These are phyloP conservation scores for Paramecium primaurelia DNA, from an alignment of 73 alveolate genomes.

Conservation along the genomic window DNA sequence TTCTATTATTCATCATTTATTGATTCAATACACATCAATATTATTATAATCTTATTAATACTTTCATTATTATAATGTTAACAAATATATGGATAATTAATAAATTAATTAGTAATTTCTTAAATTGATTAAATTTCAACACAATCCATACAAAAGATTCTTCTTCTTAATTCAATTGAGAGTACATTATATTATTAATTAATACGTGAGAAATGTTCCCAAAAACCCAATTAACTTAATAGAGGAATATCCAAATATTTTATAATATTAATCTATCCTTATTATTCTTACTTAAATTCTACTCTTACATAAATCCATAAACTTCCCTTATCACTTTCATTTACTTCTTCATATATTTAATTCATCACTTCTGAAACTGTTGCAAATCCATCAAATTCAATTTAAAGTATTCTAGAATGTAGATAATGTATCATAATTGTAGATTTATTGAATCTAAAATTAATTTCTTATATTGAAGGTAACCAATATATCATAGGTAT, in stretches of 20 bases:
- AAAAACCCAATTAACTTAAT: neutral
- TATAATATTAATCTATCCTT: neutral
- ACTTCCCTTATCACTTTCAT: neutral
- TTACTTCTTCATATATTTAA: neutral
- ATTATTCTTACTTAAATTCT: neutral
- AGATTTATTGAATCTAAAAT: neutral
- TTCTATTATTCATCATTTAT: neutral
- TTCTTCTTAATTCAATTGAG: neutral
- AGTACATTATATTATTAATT: neutral
- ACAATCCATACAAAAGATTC: neutral
- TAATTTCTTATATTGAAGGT: neutral
- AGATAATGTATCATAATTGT: neutral
- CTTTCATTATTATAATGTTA: neutral
- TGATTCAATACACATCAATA: neutral
- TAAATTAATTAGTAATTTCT: neutral
- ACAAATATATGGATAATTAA: neutral
- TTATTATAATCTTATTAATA: neutral
- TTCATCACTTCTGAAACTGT: neutral
- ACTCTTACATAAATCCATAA: slow-evolving; percentile 1
- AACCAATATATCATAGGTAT: neutral
- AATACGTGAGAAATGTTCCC: neutral
- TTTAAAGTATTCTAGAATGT: neutral
- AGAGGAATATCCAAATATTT: neutral
- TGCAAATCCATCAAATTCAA: neutral
- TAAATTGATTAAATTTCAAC: neutral